These are phyloP conservation scores for Lycium barbarum DNA, from an alignment of 257 asterid species.

Conservation along the genomic window DNA sequence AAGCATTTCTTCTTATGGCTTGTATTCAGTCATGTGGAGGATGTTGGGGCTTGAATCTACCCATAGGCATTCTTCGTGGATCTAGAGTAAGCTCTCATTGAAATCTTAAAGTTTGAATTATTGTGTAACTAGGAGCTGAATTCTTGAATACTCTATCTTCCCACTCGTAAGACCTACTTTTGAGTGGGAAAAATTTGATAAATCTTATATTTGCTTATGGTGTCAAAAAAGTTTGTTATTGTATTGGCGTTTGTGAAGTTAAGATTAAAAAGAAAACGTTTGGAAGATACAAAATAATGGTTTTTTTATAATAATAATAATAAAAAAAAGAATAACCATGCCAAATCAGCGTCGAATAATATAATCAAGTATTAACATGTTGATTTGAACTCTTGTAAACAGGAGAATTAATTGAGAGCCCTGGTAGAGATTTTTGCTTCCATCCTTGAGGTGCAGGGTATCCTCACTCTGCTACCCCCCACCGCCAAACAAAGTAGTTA, in stretches of 20 bases:
- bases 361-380: not conserved
- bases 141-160: constrained; percentile 22
- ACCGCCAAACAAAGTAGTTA: constrained; percentile 20
- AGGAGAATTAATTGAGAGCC: not conserved
- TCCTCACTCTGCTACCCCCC: not conserved
- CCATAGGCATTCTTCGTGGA: constrained; percentile 93
- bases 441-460: constrained; percentile 18
- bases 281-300: not conserved
- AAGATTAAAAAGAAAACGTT: not conserved
- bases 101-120: constrained; percentile 25
- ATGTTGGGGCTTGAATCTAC: constrained; percentile 90
- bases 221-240: not conserved
- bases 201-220: not conserved
- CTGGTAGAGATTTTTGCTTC: constrained; percentile 15
- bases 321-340: not conserved
- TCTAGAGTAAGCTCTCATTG: constrained; percentile 72
- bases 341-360: not conserved
- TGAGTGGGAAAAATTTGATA: constrained; percentile 18
- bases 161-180: constrained; percentile 9
- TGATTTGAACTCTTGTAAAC: constrained; percentile 3
- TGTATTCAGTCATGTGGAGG: constrained; percentile 86
- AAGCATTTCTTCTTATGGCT: constrained; percentile 90
- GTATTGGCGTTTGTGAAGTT: not conserved
- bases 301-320: no score
- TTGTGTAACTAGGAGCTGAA: constrained; percentile 21